Evolutionary conservation across 768 basidiomycete species (phyloP), one percentile per base, ranked within the genome.

Genomic region (Lentinula aciculospora): DNA sequence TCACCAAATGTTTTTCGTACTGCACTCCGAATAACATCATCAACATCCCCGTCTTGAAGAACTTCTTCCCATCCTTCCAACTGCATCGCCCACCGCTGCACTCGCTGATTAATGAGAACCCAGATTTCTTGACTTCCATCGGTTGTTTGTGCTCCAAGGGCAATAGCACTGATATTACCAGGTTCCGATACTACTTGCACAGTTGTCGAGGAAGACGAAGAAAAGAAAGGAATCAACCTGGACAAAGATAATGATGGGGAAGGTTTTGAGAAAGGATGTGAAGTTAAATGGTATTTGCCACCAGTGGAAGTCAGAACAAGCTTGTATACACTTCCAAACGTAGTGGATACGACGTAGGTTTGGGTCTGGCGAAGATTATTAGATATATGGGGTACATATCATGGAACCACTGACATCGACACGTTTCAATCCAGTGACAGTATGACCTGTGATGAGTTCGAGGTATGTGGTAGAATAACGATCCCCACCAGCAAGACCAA

Each of bases 401-500:
- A n/a, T 50, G 58, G 55, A 45, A 34, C 19, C 47, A 68, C 85
- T 68, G 66, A 88, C 85, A 65, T 88, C 81, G 39, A 80, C 76
- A 31, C 88, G 81, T 56, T 81, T 73, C n/a, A 92, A 67, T 62
- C 81, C 84, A 3, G 87, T 88, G 13, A 88, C 77, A 47, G 75
- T 74, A 66, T 92, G 89, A 1, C 78, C 80, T 3, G 74, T 61
- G 28, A 72, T 72, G 46, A 90, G 68, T 21, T 77, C 74, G 50
- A 89, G 62, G 9, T 76, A 63, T 3, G 77, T 71, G 27, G 79
- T 77, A 9, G 77, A 76, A 65, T 77, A 88, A 60, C 83, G 83
- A 36, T 88, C 81, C 8, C 89, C 90, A 12, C 91, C 90, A 2
- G 91, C 88, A 13, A 93, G 80, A 15, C 90, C 90, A 58, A 87